A percentile compares a stretch with the other conserved stretches of the same genome.
Evolutionary conservation across 495 filamentous ascomycete genomes (phyloP).

Genomic region (Niebla homalea): DNA sequence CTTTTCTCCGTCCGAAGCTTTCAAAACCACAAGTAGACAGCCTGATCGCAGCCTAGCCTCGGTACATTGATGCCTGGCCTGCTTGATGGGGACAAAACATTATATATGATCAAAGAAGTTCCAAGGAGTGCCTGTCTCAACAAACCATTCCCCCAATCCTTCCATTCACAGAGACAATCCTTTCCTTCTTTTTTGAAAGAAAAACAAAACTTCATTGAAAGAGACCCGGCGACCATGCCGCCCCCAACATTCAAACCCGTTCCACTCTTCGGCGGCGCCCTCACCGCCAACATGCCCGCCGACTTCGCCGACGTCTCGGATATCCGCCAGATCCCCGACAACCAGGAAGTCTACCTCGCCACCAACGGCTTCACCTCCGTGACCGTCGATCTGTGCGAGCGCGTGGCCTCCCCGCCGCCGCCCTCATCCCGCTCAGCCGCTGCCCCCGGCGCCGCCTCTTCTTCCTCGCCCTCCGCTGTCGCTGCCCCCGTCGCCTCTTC

Average conservation of each 20-base stretch:
- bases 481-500: too few relatives aligned
- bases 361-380: slow-evolving; percentile 61
- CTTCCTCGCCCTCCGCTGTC: slow-evolving; percentile 3
- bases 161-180: not conserved
- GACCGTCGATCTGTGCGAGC: slow-evolving; percentile 79
- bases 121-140: too few relatives aligned
- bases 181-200: not conserved
- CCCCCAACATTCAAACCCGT: slow-evolving; percentile 33
- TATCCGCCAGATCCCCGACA: slow-evolving; percentile 81
- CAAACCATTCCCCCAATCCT: too few relatives aligned
- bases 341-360: slow-evolving; percentile 90
- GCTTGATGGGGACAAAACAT: not conserved
- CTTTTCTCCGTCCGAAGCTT: too few relatives aligned
- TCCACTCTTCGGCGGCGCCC: slow-evolving; percentile 70
- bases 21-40: not conserved
- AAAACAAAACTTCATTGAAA: not conserved
- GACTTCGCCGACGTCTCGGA: slow-evolving; percentile 67
- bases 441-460: slow-evolving; percentile 16
- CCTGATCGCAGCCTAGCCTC: not conserved
- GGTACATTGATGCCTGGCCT: not conserved
- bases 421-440: slow-evolving; percentile 27
- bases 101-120: not conserved
- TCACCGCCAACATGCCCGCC: slow-evolving; percentile 55
- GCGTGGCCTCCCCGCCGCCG: slow-evolving; percentile 30
- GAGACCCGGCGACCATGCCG: not conserved